phyloP scores from a whole-genome alignment of 495 filamentous ascomycete species.

The Xylaria telfairii region DNA sequence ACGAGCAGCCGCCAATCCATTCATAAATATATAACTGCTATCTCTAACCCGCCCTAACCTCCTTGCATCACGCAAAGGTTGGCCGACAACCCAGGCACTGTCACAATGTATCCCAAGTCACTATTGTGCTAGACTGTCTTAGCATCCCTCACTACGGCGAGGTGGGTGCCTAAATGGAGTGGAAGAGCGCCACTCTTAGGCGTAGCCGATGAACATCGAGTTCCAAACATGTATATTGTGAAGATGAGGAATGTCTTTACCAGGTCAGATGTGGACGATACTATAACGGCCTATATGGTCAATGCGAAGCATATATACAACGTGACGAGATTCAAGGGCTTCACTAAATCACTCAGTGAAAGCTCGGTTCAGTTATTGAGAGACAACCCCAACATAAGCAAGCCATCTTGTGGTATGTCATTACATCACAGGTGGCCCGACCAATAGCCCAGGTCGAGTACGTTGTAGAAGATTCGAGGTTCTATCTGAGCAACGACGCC shows the following conservation, averaged over 20 bases:
- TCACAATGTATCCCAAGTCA: constrained; percentile 7
- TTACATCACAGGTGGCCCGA: not conserved
- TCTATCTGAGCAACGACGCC: constrained; percentile 15
- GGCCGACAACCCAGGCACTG: not conserved
- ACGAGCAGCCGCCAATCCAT: not conserved
- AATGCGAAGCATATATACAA: constrained; percentile 7
- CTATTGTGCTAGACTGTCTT: not conserved
- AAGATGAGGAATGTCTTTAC: constrained; percentile 13
- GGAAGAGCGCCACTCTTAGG: constrained; percentile 3
- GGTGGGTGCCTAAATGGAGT: constrained; percentile 17
- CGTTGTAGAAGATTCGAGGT: constrained; percentile 9
- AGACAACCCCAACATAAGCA: not conserved
- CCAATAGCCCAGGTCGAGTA: not conserved
- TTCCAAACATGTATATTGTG: constrained; percentile 6
- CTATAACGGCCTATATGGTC: not conserved
- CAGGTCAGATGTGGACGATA: not conserved
- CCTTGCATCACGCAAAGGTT: not conserved
- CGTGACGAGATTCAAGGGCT: constrained; percentile 8
- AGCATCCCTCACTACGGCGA: not conserved
- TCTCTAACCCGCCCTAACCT: not conserved
- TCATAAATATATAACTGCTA: not conserved
- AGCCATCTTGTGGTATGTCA: not conserved
- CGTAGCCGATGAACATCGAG: not conserved
- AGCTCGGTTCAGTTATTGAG: constrained; percentile 1
- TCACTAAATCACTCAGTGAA: not conserved